phyloP scores from a whole-genome alignment of 2,329 filamentous ascomycete species.

The Myrmaecium sp. region DNA sequence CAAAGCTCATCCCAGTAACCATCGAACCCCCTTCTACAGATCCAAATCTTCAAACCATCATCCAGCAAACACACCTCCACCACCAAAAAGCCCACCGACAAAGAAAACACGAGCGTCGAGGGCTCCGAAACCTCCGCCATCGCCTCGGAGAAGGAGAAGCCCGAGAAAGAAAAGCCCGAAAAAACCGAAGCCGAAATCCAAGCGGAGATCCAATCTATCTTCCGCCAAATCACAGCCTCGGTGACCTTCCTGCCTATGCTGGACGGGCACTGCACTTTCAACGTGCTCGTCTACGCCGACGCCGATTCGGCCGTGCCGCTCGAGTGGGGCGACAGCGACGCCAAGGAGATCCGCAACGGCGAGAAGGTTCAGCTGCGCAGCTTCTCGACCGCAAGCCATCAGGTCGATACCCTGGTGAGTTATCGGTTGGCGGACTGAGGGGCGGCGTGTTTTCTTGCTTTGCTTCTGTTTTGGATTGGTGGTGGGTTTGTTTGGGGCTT shows the following conservation, averaged over 20 bases:
- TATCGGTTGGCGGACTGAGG: too few species aligned
- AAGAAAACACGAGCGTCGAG: constrained; percentile 44
- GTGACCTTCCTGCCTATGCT: constrained; percentile 94
- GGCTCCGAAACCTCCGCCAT: constrained; percentile 1
- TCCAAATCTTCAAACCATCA: constrained; percentile 39
- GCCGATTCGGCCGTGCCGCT: constrained; percentile 92
- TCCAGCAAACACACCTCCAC: constrained; percentile 33
- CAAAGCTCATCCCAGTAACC: too few species aligned
- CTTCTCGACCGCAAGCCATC: constrained; percentile 88
- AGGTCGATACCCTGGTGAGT: constrained; percentile 88
- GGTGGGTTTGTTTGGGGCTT: too few species aligned
- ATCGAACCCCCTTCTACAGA: constrained; percentile 29
- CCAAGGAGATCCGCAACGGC: constrained; percentile 86
- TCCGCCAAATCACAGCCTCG: constrained; percentile 93
- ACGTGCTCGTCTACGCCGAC: constrained; percentile 93
- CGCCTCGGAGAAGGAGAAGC: background rate
- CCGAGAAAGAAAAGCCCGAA: constrained; percentile 30
- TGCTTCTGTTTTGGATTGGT: too few species aligned
- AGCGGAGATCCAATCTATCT: constrained; percentile 86
- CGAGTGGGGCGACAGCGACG: constrained; percentile 96
- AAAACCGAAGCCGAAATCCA: constrained; percentile 93
- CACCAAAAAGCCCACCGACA: constrained; percentile 37
- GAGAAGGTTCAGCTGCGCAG: constrained; percentile 91
- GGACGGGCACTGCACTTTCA: constrained; percentile 91
- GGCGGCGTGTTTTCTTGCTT: too few species aligned